Percentiles rank a stretch among this genome's conserved stretches.
These are phyloP conservation scores for Epichloe gansuensis DNA, from an alignment of 2,329 filamentous ascomycete species.

Conservation along the genomic window DNA sequence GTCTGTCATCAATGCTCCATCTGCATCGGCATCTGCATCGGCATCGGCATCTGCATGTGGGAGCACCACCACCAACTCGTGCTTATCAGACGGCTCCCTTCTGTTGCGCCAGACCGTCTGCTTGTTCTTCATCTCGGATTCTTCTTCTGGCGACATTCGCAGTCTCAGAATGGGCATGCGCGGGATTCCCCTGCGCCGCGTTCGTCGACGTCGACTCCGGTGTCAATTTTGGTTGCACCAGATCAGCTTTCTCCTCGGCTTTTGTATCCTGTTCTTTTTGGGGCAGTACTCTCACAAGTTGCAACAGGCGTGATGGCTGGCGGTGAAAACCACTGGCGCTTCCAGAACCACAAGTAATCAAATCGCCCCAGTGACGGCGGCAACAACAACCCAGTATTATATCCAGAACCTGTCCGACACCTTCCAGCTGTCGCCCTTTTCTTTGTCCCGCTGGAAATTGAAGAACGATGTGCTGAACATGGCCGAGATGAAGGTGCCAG, in stretches of 20 bases:
- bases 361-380: conserved; percentile 15
- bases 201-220: neutral
- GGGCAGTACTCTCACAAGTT: neutral
- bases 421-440: conserved; percentile 13
- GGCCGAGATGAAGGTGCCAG: conserved; percentile 35
- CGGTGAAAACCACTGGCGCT: neutral
- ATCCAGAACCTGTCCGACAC: conserved; percentile 23
- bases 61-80: neutral
- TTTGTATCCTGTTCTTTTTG: neutral
- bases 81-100: no score
- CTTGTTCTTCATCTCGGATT: neutral
- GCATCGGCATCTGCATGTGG: neutral
- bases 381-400: conserved; percentile 21
- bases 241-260: neutral
- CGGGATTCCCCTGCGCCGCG: no score
- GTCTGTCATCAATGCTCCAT: neutral
- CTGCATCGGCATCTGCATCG: neutral
- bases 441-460: conserved; percentile 13
- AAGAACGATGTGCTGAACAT: conserved; percentile 36
- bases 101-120: neutral
- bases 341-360: neutral
- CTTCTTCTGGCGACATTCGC: neutral
- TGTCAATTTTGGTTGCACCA: neutral
- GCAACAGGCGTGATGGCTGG: neutral
- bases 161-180: neutral